Base-by-base conservation (phyloP, 148 eudicot genomes). In the Chenopodium album region DNA sequence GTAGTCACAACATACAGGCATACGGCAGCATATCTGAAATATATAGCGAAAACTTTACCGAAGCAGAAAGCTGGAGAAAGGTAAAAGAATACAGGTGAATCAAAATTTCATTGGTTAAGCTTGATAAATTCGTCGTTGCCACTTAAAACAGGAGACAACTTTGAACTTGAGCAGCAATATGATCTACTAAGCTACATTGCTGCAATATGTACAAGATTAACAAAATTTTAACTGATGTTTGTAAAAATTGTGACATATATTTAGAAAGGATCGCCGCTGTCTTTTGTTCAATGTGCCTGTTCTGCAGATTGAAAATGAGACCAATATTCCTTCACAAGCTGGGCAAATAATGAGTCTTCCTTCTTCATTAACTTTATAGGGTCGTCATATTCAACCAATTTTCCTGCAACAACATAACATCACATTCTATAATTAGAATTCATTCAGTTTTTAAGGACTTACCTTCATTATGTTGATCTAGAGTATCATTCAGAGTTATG, bases 271-370 rank as follows among this genome's bases (percentile, higher is more conserved):
- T 22, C 8, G n/a, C 19, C 23, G 76, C 31, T 73, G 59, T 10
- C 10, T 47, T 73, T 26, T 4, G 77, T 50, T 88, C 86, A 90
- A 73, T 84, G 86, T 26, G 88, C 78, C 79, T 50, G 77, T 12
- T 90, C 86, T 54, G 94, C 91, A 70, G 97, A 90, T 29, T 90
- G 91, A 71, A 78, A 85, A 76, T 93, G 94, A 77, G 98, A 95
- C 98, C 98, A 95, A 66, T 93, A 93, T 84, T 95, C 98, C 88
- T 91, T 87, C 4, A 95, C 97, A 34, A 95, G 93, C 71, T 90
- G 90, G 72, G 88, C 91, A 78, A 95, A 95, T 69, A 95, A 76
- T 9, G 98, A 95, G 44, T 82, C 94, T 81, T 93, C 96, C 60
- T 75, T 87, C 82, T 90, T 90, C 89, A 92, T 95, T 54, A 95